Conservation (phyloP, 169 alveolate species). For the Eimeria sp. region DNA sequence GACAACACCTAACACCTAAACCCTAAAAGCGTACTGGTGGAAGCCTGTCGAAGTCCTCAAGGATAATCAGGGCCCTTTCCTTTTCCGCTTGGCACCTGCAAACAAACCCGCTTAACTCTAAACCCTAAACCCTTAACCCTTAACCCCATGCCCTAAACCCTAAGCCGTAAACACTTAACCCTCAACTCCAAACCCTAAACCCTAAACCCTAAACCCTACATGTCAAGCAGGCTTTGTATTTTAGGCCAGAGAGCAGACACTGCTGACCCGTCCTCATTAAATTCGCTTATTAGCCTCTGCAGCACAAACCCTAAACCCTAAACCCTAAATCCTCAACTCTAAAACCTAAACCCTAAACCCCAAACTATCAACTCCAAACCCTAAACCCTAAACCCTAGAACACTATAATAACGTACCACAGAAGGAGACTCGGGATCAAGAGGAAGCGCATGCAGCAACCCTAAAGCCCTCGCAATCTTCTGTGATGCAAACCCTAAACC, state of each 20-base stretch:
- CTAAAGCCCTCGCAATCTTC: background rate
- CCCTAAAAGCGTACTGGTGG: no score
- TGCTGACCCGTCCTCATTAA: background rate
- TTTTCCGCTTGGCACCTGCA: no score
- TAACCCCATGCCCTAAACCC: background rate
- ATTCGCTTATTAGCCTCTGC: background rate
- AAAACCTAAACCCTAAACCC: background rate
- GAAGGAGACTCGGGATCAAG: background rate
- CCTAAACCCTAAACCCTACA: background rate
- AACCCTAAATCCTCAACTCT: background rate
- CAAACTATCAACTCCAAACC: background rate
- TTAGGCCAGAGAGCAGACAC: background rate
- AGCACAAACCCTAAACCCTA: background rate
- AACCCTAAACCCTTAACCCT: no score
- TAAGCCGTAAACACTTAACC: background rate
- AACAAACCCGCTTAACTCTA: no score
- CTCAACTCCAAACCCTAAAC: background rate
- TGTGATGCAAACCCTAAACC: background rate
- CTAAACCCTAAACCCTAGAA: background rate
- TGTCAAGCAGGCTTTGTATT: background rate
- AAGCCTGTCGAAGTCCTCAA: no score
- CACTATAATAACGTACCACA: background rate
- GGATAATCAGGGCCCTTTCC: no score
- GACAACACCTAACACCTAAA: no score
- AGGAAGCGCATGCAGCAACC: background rate